These are phyloP conservation scores for Camellia lanceoleosa DNA, from an alignment of 148 eudicot species.

Conservation along the genomic window DNA sequence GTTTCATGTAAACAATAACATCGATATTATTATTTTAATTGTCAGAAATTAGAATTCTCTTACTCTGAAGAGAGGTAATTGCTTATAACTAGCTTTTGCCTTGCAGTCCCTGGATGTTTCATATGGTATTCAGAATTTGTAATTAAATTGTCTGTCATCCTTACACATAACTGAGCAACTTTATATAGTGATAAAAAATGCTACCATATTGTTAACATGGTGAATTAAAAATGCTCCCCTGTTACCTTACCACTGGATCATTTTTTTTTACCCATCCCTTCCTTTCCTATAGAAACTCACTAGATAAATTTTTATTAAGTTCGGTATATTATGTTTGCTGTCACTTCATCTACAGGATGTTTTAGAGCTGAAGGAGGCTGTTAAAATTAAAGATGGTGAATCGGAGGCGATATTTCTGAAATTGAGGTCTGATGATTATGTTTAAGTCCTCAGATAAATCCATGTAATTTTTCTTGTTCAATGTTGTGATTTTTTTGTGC, in stretches of 20 bases:
- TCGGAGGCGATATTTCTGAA: constrained; percentile 82
- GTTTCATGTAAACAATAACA: background rate
- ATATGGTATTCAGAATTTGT: background rate
- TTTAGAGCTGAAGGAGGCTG: constrained; percentile 75
- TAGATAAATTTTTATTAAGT: no score
- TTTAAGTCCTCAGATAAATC: background rate
- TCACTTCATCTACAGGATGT: constrained; percentile 53
- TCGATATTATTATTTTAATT: background rate
- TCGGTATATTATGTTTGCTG: background rate
- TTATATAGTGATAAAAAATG: background rate
- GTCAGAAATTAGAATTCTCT: background rate
- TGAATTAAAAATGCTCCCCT: no score
- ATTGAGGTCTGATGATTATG: constrained; percentile 54
- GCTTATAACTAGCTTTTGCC: background rate
- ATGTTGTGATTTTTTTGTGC: background rate
- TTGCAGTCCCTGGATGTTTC: background rate
- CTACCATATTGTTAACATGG: constrained; percentile 1
- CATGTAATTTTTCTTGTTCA: background rate
- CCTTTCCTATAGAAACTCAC: background rate
- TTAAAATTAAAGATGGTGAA: constrained; percentile 79
- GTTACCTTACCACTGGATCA: no score
- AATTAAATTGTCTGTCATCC: background rate
- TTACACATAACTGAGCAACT: background rate
- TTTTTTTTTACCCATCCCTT: background rate
- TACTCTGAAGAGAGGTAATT: background rate